phyloP scores from a whole-genome alignment of 148 eudicot genomes.

The Euryodendron excelsum region DNA sequence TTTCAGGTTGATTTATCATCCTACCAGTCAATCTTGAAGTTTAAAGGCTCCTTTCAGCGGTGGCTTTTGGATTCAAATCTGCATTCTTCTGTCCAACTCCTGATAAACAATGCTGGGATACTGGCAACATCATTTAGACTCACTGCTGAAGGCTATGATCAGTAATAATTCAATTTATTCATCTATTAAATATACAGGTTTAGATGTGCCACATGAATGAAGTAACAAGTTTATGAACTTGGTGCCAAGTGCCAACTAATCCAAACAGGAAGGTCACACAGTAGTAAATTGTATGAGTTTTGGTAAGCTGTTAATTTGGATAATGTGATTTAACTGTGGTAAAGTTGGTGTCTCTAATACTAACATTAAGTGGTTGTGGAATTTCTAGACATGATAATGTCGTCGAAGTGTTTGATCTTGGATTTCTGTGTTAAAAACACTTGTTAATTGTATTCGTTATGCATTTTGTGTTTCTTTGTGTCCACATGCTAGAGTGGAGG shows the following conservation, averaged over 20 bases:
- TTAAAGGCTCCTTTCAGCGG: slow-evolving; percentile 50
- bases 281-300: neutral
- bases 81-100: slow-evolving; percentile 82
- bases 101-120: slow-evolving; percentile 93
- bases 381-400: neutral
- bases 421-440: neutral
- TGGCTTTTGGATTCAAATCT: slow-evolving; percentile 69
- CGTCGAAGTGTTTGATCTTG: neutral
- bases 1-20: slow-evolving; percentile 79
- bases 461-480: neutral
- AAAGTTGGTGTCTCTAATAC: neutral
- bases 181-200: neutral
- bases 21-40: slow-evolving; percentile 67
- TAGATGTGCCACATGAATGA: neutral
- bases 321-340: neutral
- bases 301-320: neutral
- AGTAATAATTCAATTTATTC: slow-evolving; percentile 41
- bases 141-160: slow-evolving; percentile 70
- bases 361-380: neutral
- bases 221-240: neutral
- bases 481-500: neutral
- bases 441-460: neutral
- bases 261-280: neutral
- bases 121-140: slow-evolving; percentile 65
- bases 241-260: neutral